A percentile compares a stretch with the other conserved stretches of the same genome.
phyloP scores from a whole-genome alignment of 495 filamentous ascomycete species.

The Hypoxylon subgilvum region DNA sequence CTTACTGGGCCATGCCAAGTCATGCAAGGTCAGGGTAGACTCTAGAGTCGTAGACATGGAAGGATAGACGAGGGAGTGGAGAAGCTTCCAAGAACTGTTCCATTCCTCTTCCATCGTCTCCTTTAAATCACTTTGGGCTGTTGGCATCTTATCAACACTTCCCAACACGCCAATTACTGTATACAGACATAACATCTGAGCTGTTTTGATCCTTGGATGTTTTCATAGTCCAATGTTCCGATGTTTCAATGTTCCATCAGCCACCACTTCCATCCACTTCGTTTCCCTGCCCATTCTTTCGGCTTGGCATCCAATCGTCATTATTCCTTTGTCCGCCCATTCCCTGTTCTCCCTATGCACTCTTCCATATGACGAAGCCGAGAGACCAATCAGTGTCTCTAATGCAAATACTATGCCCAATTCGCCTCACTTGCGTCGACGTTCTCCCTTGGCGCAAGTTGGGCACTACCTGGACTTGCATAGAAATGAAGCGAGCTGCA shows the following conservation, averaged over 20 bases:
- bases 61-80: not conserved
- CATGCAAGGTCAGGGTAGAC: not conserved
- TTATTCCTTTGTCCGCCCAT: slow-evolving; percentile 20
- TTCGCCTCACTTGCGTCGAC: slow-evolving; percentile 32
- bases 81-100: slow-evolving; percentile 24
- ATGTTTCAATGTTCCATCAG: slow-evolving; percentile 13
- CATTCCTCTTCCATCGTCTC: not conserved
- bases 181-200: not conserved
- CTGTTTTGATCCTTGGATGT: too few relatives aligned
- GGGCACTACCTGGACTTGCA: slow-evolving; percentile 20
- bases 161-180: not conserved
- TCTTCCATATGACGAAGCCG: slow-evolving; percentile 17
- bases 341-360: slow-evolving; percentile 24
- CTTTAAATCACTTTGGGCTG: not conserved
- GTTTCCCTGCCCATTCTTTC: not conserved
- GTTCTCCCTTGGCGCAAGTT: slow-evolving; percentile 28
- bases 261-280: slow-evolving; percentile 16
- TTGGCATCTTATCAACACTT: slow-evolving; percentile 10
- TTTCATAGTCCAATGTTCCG: too few relatives aligned
- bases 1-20: slow-evolving; percentile 15
- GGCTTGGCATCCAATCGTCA: slow-evolving; percentile 32
- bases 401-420: slow-evolving; percentile 21
- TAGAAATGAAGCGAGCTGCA: slow-evolving; percentile 23
- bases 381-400: slow-evolving; percentile 28
- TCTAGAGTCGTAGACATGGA: not conserved